Evolutionary conservation across 768 basidiomycete genomes (phyloP).

Genomic region (Dioszegia hungarica): DNA sequence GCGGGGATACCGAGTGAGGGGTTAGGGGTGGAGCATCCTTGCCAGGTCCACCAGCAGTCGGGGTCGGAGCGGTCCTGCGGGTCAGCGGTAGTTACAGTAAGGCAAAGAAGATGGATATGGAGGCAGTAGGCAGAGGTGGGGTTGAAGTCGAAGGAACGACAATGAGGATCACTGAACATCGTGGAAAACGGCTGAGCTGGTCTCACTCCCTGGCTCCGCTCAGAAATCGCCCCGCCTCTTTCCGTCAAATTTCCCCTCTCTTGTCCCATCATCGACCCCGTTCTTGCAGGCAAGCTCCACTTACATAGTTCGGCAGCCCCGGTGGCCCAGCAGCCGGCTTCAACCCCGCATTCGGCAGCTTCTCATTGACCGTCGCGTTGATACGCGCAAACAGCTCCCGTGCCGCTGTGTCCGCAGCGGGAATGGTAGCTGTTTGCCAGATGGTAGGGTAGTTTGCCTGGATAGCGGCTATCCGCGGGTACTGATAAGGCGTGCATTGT

Average conservation of each 20-base stretch:
- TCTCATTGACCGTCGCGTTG: slow-evolving; percentile 34
- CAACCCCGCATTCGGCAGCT: slow-evolving; percentile 35
- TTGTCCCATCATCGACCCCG: background rate
- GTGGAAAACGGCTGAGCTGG: too few species aligned
- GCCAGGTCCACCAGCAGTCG: slow-evolving; percentile 50
- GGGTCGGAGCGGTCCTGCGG: slow-evolving; percentile 29
- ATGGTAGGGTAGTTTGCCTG: slow-evolving; percentile 35
- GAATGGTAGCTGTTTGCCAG: slow-evolving; percentile 39
- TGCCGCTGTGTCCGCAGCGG: slow-evolving; percentile 40
- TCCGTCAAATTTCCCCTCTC: background rate
- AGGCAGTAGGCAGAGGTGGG: background rate
- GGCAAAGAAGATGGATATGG: too few species aligned
- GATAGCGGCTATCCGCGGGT: slow-evolving; percentile 24
- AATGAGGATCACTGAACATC: too few species aligned
- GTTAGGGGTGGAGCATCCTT: slow-evolving; percentile 36
- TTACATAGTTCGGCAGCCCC: slow-evolving; percentile 3
- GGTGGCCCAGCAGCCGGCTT: slow-evolving; percentile 10
- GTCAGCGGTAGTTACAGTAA: slow-evolving; percentile 3
- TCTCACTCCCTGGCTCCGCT: background rate
- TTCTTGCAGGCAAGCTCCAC: background rate
- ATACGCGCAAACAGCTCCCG: slow-evolving; percentile 31
- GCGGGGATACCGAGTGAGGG: slow-evolving; percentile 22
- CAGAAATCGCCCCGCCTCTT: background rate
- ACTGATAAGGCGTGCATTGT: slow-evolving; percentile 47
- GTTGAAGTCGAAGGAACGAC: too few species aligned